A percentile compares a stretch with the other conserved stretches of the same genome.
Conservation (phyloP, 441 rosid species). For the Adansonia grandidieri region DNA sequence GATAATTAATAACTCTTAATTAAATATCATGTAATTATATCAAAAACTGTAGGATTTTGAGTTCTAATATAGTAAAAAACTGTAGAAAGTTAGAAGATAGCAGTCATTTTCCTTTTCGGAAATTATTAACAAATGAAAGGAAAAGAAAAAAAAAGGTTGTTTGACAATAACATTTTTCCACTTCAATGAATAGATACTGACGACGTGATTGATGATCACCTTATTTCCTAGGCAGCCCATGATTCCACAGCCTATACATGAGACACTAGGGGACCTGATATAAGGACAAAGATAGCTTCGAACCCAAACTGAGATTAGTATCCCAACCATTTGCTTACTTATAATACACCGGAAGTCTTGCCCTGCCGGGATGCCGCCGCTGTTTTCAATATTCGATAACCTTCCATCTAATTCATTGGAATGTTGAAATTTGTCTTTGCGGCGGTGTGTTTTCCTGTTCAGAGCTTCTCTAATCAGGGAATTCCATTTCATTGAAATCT, state of each 20-base stretch:
- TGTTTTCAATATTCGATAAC: constrained; percentile 1
- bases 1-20: neutral
- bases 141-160: neutral
- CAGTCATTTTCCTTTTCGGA: neutral
- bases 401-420: constrained; percentile 11
- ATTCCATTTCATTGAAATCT: constrained; percentile 67
- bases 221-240: constrained; percentile 80
- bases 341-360: constrained; percentile 39
- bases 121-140: neutral
- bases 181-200: no score
- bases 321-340: constrained; percentile 81
- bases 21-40: neutral
- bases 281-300: constrained; percentile 46
- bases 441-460: constrained; percentile 39
- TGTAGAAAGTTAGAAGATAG: neutral
- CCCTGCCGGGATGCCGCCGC: constrained; percentile 2
- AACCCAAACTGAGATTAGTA: constrained; percentile 65
- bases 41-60: neutral
- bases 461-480: constrained; percentile 59
- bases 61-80: neutral
- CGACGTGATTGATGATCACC: constrained; percentile 37
- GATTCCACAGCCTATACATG: constrained; percentile 76
- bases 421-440: neutral
- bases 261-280: constrained; percentile 51
- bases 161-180: neutral